phyloP scores from a whole-genome alignment of 805 yeast species.

The Hermanozyma aechmeae region DNA sequence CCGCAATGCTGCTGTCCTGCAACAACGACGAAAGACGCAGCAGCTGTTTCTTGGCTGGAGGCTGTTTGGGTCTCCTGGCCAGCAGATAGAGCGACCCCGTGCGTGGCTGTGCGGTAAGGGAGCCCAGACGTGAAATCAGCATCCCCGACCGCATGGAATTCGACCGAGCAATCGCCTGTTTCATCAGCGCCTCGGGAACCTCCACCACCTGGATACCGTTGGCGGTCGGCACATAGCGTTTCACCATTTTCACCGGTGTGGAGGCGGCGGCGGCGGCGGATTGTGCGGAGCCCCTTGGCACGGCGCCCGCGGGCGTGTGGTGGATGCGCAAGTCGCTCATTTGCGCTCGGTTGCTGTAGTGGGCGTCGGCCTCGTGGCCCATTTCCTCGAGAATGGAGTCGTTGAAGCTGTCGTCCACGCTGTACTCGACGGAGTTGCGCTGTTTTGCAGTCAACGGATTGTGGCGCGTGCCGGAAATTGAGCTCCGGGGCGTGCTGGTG shows the following conservation, averaged over 20 bases:
- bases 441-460: constrained; percentile 1
- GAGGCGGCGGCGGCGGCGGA: constrained; percentile 2
- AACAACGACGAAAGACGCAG: constrained; percentile 9
- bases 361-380: constrained; percentile 12
- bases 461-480: constrained; percentile 3
- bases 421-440: constrained; percentile 4
- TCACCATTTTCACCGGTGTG: constrained; percentile 36
- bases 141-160: constrained; percentile 29
- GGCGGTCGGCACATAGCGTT: constrained; percentile 66
- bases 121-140: too few relatives aligned
- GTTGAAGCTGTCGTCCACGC: constrained; percentile 22
- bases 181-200: constrained; percentile 43
- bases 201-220: constrained; percentile 62
- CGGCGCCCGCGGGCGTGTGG: constrained; percentile 7
- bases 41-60: not conserved
- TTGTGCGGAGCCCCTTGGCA: not conserved
- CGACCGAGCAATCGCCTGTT: constrained; percentile 28
- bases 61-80: too few relatives aligned
- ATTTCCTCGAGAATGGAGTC: constrained; percentile 24
- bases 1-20: constrained; percentile 7
- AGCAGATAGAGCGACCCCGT: not conserved
- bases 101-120: constrained; percentile 3
- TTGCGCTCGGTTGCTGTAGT: constrained; percentile 22
- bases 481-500: constrained; percentile 2
- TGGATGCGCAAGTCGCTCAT: constrained; percentile 25